phyloP scores from a whole-genome alignment of 345 rosid species.

The Boechera stricta region DNA sequence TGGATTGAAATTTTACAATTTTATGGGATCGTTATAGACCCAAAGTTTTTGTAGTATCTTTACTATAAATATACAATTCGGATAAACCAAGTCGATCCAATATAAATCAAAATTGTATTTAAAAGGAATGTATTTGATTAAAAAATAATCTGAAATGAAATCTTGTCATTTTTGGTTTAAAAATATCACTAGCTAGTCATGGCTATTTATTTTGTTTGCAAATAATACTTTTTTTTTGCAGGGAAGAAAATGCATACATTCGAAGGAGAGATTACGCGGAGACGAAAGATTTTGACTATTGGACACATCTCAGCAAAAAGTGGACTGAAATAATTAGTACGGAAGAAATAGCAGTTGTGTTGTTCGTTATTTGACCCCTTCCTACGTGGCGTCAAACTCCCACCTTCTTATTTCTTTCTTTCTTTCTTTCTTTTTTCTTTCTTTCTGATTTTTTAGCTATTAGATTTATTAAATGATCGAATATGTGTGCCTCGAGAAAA shows the following conservation, averaged over 20 bases:
- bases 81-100: too few relatives aligned
- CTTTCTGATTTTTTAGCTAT: not conserved
- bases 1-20: not conserved
- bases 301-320: not conserved
- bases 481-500: too few relatives aligned
- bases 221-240: too few relatives aligned
- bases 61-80: too few relatives aligned
- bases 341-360: constrained; percentile 2
- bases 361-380: not conserved
- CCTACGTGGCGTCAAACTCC: not conserved
- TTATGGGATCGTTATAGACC: too few relatives aligned
- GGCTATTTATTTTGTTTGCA: not conserved
- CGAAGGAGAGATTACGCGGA: not conserved
- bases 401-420: not conserved
- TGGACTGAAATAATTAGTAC: not conserved
- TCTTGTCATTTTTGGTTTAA: too few relatives aligned
- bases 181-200: too few relatives aligned
- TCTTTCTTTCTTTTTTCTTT: not conserved
- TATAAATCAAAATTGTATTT: too few relatives aligned
- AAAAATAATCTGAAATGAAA: too few relatives aligned
- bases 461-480: too few relatives aligned
- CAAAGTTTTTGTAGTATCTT: too few relatives aligned
- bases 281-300: not conserved
- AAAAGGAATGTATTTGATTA: too few relatives aligned
- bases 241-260: not conserved